Conservation (phyloP, 164 flowering plant genomes). For the Aristolochia contorta region DNA sequence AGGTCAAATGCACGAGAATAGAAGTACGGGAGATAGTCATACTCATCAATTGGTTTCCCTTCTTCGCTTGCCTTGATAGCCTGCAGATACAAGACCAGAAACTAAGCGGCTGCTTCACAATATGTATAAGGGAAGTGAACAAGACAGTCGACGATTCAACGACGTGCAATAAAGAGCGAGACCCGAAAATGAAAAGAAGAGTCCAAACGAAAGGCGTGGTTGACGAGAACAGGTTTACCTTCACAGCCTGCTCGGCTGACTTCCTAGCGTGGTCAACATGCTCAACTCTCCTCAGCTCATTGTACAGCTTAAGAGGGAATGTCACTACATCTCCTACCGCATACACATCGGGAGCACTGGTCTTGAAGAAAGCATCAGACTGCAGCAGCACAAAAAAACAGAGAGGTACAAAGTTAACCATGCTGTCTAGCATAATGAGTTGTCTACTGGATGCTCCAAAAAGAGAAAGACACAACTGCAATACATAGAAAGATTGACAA, state of each 20-base stretch:
- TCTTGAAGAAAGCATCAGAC: constrained; percentile 81
- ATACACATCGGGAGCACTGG: constrained; percentile 80
- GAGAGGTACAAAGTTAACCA: constrained; percentile 5
- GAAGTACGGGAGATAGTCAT: constrained; percentile 95
- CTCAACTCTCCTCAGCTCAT: constrained; percentile 86
- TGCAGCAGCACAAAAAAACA: constrained; percentile 17
- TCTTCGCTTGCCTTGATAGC: constrained; percentile 77
- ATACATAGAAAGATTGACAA: constrained; percentile 1
- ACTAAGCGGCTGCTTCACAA: no score
- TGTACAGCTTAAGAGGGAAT: constrained; percentile 85
- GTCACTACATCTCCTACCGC: constrained; percentile 98
- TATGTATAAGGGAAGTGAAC: no score
- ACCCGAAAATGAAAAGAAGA: no score
- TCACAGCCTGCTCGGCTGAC: constrained; percentile 99
- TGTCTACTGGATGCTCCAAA: no score
- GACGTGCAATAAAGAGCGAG: no score
- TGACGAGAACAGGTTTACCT: constrained; percentile 31
- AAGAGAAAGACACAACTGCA: no score
- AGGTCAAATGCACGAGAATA: constrained; percentile 86
- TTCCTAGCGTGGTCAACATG: constrained; percentile 98
- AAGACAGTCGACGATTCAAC: no score
- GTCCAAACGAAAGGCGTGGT: not conserved
- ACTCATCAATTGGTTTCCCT: constrained; percentile 64
- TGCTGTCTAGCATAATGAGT: no score
- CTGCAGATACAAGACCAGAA: constrained; percentile 23